Percentiles rank a stretch among this genome's conserved stretches.
These are phyloP conservation scores for Exophiala sp. DNA, from an alignment of 2,329 filamentous ascomycete genomes.

Conservation along the genomic window DNA sequence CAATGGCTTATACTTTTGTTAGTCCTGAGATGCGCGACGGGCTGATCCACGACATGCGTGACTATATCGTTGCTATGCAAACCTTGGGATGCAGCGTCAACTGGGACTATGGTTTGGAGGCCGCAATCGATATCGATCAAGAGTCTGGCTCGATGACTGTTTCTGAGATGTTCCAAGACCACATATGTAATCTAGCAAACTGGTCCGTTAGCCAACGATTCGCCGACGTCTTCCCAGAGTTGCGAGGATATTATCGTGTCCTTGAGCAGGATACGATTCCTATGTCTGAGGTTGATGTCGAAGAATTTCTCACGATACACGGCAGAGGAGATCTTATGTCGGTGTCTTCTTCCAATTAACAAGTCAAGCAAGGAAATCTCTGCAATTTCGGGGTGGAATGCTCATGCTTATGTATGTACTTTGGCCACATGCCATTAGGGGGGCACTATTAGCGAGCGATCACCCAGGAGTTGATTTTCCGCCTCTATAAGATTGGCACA, in stretches of 20 bases:
- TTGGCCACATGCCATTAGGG: too few relatives aligned
- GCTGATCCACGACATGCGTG: slow-evolving; percentile 12
- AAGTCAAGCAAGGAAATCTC: not conserved
- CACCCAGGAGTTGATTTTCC: too few relatives aligned
- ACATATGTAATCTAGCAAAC: slow-evolving; percentile 5
- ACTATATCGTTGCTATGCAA: slow-evolving; percentile 11
- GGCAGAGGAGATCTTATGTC: not conserved
- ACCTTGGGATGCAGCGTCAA: slow-evolving; percentile 13
- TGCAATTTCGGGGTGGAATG: too few relatives aligned
- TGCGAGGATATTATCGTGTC: slow-evolving; percentile 7
- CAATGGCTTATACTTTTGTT: not conserved
- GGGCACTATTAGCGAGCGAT: too few relatives aligned
- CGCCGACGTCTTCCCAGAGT: slow-evolving; percentile 11
- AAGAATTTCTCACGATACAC: not conserved
- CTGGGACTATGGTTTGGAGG: slow-evolving; percentile 6
- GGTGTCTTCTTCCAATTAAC: not conserved
- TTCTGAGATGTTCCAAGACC: slow-evolving; percentile 4
- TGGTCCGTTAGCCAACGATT: slow-evolving; percentile 13
- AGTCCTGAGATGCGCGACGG: slow-evolving; percentile 16
- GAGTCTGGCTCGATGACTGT: slow-evolving; percentile 3
- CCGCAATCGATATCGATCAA: slow-evolving; percentile 2
- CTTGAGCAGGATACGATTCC: slow-evolving; percentile 8
- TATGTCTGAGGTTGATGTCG: slow-evolving; percentile 1
- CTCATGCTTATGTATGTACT: too few relatives aligned
- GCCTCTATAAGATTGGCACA: too few relatives aligned